Conservation (phyloP, 192 early-diverging fungal species). For the Podila verticillata region DNA sequence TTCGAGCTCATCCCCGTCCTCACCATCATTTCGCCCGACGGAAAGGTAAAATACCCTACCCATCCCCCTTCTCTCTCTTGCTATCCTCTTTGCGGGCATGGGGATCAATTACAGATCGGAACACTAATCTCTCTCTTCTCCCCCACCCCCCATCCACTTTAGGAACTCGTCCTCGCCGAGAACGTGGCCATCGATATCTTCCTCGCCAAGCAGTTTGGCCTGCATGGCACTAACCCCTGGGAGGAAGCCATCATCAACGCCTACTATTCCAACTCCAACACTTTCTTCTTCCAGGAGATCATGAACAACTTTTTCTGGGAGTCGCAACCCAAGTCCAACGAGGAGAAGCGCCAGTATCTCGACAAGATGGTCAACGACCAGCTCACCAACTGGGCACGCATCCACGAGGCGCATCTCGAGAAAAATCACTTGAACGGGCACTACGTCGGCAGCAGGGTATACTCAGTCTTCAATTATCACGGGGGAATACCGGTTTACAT, state of each 20-base stretch:
- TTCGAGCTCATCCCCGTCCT: constrained; percentile 31
- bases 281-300: constrained; percentile 29
- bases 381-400: constrained; percentile 2
- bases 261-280: constrained; percentile 31
- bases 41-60: background rate
- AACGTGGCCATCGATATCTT: constrained; percentile 36
- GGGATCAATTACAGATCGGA: too few relatives aligned
- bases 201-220: constrained; percentile 33
- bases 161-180: constrained; percentile 18
- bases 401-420: constrained; percentile 24
- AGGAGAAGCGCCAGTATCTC: constrained; percentile 24
- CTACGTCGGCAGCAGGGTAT: constrained; percentile 37
- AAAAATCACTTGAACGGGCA: constrained; percentile 26
- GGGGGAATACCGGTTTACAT: too few relatives aligned
- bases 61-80: too few relatives aligned
- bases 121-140: too few relatives aligned
- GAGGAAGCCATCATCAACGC: constrained; percentile 35
- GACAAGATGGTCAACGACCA: constrained; percentile 22
- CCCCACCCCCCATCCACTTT: background rate
- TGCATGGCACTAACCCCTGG: constrained; percentile 26
- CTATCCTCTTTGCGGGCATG: too few relatives aligned
- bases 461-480: too few relatives aligned
- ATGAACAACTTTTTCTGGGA: constrained; percentile 43
- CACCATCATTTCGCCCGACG: constrained; percentile 23
- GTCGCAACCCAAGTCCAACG: constrained; percentile 2